Evolutionary conservation across 306 rosid species (phyloP), one percentile per base, ranked within the genome.

Genomic region (Trifolium dubium): DNA sequence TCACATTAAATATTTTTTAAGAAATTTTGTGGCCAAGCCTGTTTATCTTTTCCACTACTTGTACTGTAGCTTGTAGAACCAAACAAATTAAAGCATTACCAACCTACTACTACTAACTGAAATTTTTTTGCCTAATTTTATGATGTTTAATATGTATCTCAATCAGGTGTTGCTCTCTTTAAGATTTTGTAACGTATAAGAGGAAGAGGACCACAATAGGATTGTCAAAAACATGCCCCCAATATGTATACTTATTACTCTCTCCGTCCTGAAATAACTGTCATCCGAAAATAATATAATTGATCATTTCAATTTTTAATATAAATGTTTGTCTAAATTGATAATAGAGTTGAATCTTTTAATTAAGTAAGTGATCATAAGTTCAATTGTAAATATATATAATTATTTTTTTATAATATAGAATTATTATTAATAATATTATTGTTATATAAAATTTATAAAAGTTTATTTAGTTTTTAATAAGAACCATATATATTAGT

Each of bases 11-110:
- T 23, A 23, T 23, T 23, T 23, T 23, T 23, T 1, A 23, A 19
- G 3, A 5, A 8, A 18, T 17, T 43, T 29, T 59, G 65, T 30
- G 10, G 65, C 19, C 65, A 59, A 59, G 19, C 2, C 5, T 59
- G 14, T 31, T 59, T 2, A 59, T 40, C 64, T 17, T 53, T 18
- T 53, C 59, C 30, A 18, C 59, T 53, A 18, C 59, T 53, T 18
- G 23, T 56, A 56, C 17, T 18, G 23, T 56, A 56, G 63, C 54
- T 55, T 39, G 13, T 46, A 19, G 75, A 35, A 71, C 8, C 31
- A 17, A 50, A 32, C 34, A 3, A 51, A 32, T 4, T 5, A 23
- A 23, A 69, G 4, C 13, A 71, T 23, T 32, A 71, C 28, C n/a
- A 10, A 71, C 75, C 73, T 41, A 44, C 60, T 53, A 66, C 39